Percentiles rank a stretch among this genome's conserved stretches.
These are phyloP conservation scores for Alternaria ethzedia DNA, from an alignment of 2,329 filamentous ascomycete genomes.

Conservation along the genomic window DNA sequence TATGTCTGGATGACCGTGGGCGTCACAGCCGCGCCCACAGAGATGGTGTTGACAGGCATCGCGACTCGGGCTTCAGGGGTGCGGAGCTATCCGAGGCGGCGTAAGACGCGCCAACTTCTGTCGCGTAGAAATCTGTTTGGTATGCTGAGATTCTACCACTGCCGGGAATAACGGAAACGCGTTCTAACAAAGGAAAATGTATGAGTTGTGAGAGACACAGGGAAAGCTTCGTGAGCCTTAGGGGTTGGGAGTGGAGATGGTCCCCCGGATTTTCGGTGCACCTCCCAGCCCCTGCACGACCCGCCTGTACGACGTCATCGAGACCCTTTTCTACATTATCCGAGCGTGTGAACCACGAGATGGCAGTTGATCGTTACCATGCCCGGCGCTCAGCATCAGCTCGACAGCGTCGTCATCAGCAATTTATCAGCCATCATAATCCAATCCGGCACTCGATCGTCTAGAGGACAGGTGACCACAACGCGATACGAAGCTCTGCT, in stretches of 20 bases:
- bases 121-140: background rate
- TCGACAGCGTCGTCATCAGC: background rate
- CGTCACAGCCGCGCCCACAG: conserved; percentile 82
- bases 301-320: conserved; percentile 6
- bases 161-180: background rate
- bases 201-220: background rate
- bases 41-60: conserved; percentile 78
- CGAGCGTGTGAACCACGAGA: background rate
- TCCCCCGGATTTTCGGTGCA: conserved; percentile 11
- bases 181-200: background rate
- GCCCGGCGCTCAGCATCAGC: background rate
- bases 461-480: accelerated
- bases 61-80: conserved; percentile 1
- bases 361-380: background rate
- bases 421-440: background rate
- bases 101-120: conserved; percentile 1
- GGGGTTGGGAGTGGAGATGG: conserved; percentile 10
- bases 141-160: background rate
- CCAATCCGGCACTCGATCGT: background rate
- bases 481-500: background rate
- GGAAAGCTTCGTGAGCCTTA: background rate
- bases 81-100: conserved; percentile 13
- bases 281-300: background rate
- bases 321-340: conserved; percentile 1
- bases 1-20: conserved; percentile 88